A percentile compares a stretch with the other conserved stretches of the same genome.
These are phyloP conservation scores for Synchytrium microbalum DNA, from an alignment of 371 early-diverging fungal genomes.

Conservation along the genomic window DNA sequence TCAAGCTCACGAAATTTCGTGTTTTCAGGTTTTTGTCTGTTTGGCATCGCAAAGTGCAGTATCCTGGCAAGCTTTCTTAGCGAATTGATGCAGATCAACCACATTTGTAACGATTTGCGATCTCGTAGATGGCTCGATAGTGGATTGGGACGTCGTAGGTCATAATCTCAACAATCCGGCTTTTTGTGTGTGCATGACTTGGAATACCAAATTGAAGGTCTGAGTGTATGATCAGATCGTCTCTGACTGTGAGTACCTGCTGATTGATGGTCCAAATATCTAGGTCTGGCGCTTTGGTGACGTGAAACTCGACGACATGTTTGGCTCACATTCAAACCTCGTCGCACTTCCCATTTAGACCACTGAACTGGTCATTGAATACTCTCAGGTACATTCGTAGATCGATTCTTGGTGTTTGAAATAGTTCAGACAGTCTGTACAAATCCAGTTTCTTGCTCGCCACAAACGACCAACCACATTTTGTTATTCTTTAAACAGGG, in stretches of 20 bases:
- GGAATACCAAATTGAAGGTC: constrained; percentile 33
- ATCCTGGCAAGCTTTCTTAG: constrained; percentile 51
- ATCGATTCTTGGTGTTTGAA: not conserved
- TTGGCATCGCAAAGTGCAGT: constrained; percentile 49
- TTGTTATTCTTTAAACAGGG: constrained; percentile 58
- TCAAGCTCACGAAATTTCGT: not conserved
- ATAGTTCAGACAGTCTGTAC: not conserved
- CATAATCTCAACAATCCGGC: constrained; percentile 42
- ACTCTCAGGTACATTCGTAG: constrained; percentile 16
- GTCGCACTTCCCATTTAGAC: constrained; percentile 11
- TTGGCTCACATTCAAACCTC: not conserved
- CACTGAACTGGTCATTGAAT: constrained; percentile 17
- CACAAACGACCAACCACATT: constrained; percentile 16
- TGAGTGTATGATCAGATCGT: not conserved
- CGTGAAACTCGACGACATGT: not conserved
- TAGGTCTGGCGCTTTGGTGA: not conserved
- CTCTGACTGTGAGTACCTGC: not conserved
- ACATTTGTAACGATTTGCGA: too few species aligned
- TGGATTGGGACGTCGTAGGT: constrained; percentile 43
- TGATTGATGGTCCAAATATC: not conserved
- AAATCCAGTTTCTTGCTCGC: too few species aligned
- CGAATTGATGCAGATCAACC: constrained; percentile 2
- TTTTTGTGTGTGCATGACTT: constrained; percentile 41
- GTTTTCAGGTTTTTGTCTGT: constrained; percentile 25
- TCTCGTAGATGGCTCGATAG: not conserved